Evolutionary conservation across 108 stramenopile genomes (phyloP), one percentile per base, ranked within the genome.

Genomic region (Discostella pseudostelligera): DNA sequence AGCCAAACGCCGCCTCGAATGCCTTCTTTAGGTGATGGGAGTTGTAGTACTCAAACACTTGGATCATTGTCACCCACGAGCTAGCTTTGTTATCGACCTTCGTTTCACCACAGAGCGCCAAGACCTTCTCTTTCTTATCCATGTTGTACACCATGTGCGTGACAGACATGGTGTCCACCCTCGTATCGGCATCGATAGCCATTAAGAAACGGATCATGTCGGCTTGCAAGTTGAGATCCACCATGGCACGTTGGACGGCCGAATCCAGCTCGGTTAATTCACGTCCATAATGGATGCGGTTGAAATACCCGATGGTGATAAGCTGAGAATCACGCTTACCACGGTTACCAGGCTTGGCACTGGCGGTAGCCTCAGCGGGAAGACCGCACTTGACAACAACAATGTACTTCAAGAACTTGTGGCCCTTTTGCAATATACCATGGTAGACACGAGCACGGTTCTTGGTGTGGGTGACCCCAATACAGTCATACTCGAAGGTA

Each of bases 241-340:
- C 72, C 61, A 83, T 66, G 8, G 79, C 73, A 25, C 72, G 63
- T 35, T 63, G 59, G 36, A 83, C 53, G 36, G 80, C 83, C 28
- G 56, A 63, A 47, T 83, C 83, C 12, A 83, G 76, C 43, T 81
- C 80, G 28, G 71, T 70, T 39, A 75, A 62, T 21, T 74, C 65
- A 24, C 83, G 76, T n/a, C 77, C 78, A 26, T 83, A 76, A 32
- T 81, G 83, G 39, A 83, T 74, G 48, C 83, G 79, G 46, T 83
- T 83, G 63, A 61, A 81, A 36, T 81, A 65, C 35, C 83, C 83
- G 14, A 74, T 74, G 14, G 67, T 76, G 7, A 83, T 66, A 16
- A 83, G 83, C 76, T 83, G 83, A 35, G 83, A 83, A 32, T 83
- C 83, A 42, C 83, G 70, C 79, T 83, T 83, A 56, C 83, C 83